Evolutionary conservation across 371 early-diverging fungal species (phyloP).

Genomic region (Rhizopus microsporus): DNA sequence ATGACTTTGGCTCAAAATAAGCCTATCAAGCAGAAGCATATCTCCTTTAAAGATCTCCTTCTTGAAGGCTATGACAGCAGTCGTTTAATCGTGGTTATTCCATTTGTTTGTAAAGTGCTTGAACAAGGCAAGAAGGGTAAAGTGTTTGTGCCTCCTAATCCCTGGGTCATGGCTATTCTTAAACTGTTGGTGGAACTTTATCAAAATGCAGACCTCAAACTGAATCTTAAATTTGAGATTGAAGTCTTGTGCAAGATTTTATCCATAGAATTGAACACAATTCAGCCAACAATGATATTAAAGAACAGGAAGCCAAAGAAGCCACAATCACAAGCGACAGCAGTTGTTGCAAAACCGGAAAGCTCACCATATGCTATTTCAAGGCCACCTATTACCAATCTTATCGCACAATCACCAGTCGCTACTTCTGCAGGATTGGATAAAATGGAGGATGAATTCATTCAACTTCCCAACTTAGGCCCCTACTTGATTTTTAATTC

Average conservation of each 20-base stretch:
- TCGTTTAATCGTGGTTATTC: conserved; percentile 92
- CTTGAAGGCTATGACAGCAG: conserved; percentile 88
- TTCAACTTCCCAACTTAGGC: conserved; percentile 60
- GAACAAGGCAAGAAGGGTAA: conserved; percentile 83
- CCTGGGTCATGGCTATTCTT: conserved; percentile 96
- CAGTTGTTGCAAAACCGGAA: conserved; percentile 29
- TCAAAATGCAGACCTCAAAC: conserved; percentile 87
- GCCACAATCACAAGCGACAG: conserved; percentile 3
- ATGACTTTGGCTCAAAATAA: conserved; percentile 92
- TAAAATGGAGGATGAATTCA: conserved; percentile 8
- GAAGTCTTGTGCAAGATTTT: conserved; percentile 95
- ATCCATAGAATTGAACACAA: conserved; percentile 73
- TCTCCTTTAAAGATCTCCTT: conserved; percentile 91
- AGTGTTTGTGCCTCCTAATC: conserved; percentile 95
- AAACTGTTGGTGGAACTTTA: conserved; percentile 90
- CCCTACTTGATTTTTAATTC: conserved; percentile 75
- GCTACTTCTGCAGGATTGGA: background rate
- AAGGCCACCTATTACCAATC: conserved; percentile 16
- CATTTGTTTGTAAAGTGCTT: conserved; percentile 97
- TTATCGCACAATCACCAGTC: conserved; percentile 9
- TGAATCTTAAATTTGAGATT: conserved; percentile 96
- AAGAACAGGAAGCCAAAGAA: conserved; percentile 65
- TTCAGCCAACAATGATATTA: conserved; percentile 68
- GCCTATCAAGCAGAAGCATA: conserved; percentile 91
- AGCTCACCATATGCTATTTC: conserved; percentile 23